Conservation (phyloP, 176 grass and related monocot genomes). For the Musa beccarii region DNA sequence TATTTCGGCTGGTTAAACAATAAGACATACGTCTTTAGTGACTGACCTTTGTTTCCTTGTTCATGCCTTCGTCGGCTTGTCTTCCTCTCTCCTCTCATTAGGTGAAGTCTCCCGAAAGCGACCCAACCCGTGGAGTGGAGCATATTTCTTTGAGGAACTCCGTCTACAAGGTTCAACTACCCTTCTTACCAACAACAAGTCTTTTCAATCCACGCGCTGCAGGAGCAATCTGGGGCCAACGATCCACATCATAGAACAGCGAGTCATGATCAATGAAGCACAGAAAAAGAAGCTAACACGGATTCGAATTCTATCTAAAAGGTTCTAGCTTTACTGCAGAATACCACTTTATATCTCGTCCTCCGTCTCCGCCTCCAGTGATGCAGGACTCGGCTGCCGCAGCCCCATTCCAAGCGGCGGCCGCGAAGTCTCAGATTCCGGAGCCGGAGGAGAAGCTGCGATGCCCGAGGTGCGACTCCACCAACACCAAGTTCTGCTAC, state of each 20-base stretch:
- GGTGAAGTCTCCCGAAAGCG: neutral
- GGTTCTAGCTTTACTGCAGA: neutral
- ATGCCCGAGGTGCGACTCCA: conserved; percentile 69
- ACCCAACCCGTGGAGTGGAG: neutral
- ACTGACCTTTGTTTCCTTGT: neutral
- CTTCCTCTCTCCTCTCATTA: neutral
- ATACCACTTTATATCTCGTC: neutral
- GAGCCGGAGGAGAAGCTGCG: neutral
- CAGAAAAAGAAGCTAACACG: neutral
- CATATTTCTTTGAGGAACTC: too few species aligned
- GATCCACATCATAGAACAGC: too few species aligned
- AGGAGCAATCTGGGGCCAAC: neutral
- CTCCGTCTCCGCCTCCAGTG: neutral
- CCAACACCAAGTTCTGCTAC: conserved; percentile 93
- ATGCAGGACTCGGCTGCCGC: neutral
- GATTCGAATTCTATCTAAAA: neutral
- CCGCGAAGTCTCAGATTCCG: neutral
- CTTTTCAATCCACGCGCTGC: neutral
- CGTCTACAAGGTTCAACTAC: too few species aligned
- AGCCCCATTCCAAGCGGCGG: neutral
- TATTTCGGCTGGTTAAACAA: neutral
- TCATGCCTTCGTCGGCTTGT: too few species aligned
- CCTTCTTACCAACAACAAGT: neutral
- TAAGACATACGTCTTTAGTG: neutral
- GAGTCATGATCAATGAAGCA: neutral